These are phyloP conservation scores for Bombardia bombarda DNA, from an alignment of 495 filamentous ascomycete species.

Conservation along the genomic window DNA sequence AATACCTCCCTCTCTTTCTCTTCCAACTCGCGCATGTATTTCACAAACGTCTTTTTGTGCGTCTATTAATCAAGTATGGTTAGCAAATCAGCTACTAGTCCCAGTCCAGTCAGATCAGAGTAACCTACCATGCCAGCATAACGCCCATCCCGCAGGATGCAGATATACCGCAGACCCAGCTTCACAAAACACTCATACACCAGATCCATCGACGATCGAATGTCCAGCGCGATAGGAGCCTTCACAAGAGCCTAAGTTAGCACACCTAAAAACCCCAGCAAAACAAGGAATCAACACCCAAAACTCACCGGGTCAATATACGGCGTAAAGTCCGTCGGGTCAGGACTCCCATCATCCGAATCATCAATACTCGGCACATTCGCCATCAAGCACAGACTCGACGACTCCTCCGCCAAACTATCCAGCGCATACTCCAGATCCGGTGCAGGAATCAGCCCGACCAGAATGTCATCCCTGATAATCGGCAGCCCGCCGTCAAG, in stretches of 20 bases:
- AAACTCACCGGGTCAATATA: constrained; percentile 74
- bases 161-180: constrained; percentile 85
- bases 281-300: constrained; percentile 4
- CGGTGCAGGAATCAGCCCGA: constrained; percentile 86
- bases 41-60: constrained; percentile 96
- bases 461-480: constrained; percentile 66
- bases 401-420: constrained; percentile 63
- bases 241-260: too few species aligned
- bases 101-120: neutral
- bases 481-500: constrained; percentile 89
- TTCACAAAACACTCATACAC: constrained; percentile 98
- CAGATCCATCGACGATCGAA: constrained; percentile 85
- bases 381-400: constrained; percentile 73
- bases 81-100: constrained; percentile 15
- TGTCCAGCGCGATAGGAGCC: constrained; percentile 82
- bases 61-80: constrained; percentile 29
- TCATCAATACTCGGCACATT: constrained; percentile 48
- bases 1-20: constrained; percentile 34
- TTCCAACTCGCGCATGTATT: constrained; percentile 79
- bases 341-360: constrained; percentile 49
- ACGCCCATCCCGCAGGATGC: constrained; percentile 72
- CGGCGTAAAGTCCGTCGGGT: constrained; percentile 77
- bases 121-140: constrained; percentile 76
- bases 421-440: constrained; percentile 94
- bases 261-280: too few species aligned